Base-by-base conservation (phyloP, 441 rosid genomes). In the Erodium texanum region DNA sequence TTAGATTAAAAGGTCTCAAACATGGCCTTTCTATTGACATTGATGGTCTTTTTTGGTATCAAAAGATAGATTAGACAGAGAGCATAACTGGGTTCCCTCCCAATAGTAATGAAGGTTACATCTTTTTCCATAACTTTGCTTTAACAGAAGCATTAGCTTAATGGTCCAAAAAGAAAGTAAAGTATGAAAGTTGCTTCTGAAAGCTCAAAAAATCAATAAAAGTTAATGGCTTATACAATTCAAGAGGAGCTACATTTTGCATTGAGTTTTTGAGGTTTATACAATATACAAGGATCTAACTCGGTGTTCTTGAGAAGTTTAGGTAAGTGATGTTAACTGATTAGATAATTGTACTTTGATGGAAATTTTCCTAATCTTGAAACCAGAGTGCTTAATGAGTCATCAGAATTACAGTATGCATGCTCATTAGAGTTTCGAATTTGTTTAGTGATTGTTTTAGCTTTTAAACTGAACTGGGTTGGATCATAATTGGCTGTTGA, bases 391-490 rank as follows among this genome's bases (percentile, higher is more conserved):
- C 75, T 66, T 0, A 62, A 66, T 66, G 75, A 79, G 77, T 85
- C 87, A 85, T 69, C 73, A 36, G 41, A 64, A 68, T 70, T 67
- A 24, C 64, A 69, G 69, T 24, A 43, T 65, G 14, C 50, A 38
- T 64, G 70, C 27, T 61, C 62, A 67, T 45, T 7, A 12, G 66
- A 76, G 70, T 15, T 22, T 19, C 72, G 43, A 23, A 62, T n/a
- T 58, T 67, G 24, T 62, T 75, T 22, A 67, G 62, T 66, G 70
- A 64, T 71, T 66, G 34, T 65, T 68, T 73, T 3, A 65, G 67
- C 82, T 82, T 83, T 79, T 79, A 74, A 79, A 83, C 82, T 76
- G 70, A 71, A 72, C 65, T 78, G 54, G 71, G 62, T 79, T 7
- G 74, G 77, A 77, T 79, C 85, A 79, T 64, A 14, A 78, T 70